Conservation (phyloP, 2,329 filamentous ascomycete genomes). For the Stachybotrys chartarum region DNA sequence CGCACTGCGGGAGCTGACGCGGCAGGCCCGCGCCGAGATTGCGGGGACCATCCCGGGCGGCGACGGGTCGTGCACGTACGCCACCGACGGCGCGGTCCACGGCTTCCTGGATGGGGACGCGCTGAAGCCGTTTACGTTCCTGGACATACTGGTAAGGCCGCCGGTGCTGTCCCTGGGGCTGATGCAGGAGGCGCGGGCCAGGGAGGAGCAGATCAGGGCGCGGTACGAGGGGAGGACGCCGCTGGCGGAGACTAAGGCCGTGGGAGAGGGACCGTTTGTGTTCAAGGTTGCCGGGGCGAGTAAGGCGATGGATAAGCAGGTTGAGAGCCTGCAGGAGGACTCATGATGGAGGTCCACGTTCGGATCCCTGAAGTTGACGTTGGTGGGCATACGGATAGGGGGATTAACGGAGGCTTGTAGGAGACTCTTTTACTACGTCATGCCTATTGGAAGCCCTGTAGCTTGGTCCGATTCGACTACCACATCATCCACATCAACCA, state of each 20-base stretch:
- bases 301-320: background rate
- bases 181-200: background rate
- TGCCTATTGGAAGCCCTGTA: too few relatives aligned
- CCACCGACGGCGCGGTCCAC: slow-evolving; percentile 3
- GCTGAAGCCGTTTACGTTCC: background rate
- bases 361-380: too few relatives aligned
- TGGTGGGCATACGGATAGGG: too few relatives aligned
- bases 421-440: too few relatives aligned
- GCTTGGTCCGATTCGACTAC: too few relatives aligned
- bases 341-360: background rate
- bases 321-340: background rate
- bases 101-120: slow-evolving; percentile 1
- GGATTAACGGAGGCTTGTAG: too few relatives aligned
- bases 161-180: background rate
- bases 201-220: background rate
- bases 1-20: slow-evolving; percentile 1
- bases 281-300: background rate
- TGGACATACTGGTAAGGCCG: slow-evolving; percentile 1
- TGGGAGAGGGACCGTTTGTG: background rate
- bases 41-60: background rate
- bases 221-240: background rate
- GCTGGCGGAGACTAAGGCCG: background rate
- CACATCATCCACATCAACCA: too few relatives aligned
- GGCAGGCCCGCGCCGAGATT: background rate
- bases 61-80: slow-evolving; percentile 1